These are phyloP conservation scores for Hemileccinum rubropunctum DNA, from an alignment of 768 basidiomycete species.

Conservation along the genomic window DNA sequence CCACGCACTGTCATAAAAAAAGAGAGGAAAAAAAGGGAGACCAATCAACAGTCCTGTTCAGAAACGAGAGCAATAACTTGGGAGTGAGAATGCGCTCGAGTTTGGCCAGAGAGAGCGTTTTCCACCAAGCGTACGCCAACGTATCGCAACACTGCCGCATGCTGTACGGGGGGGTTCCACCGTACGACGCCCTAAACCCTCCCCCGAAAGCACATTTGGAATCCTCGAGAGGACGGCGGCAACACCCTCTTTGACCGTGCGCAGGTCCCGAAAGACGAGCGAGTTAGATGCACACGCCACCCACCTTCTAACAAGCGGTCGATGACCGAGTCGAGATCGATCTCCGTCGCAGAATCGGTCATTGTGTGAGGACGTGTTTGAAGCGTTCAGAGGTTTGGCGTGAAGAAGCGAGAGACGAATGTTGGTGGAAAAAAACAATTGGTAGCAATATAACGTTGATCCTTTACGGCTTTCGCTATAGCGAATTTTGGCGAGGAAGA, in stretches of 20 bases:
- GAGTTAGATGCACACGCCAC: conserved; percentile 36
- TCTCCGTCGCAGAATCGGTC: conserved; percentile 85
- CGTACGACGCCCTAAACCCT: conserved; percentile 11
- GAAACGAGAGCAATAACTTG: neutral
- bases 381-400: conserved; percentile 16
- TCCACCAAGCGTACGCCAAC: conserved; percentile 7
- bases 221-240: conserved; percentile 1
- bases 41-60: conserved; percentile 17
- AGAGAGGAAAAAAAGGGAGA: conserved; percentile 13
- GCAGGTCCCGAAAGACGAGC: conserved; percentile 14
- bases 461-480: conserved; percentile 18
- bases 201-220: neutral
- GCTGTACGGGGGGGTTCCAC: conserved; percentile 3
- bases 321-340: conserved; percentile 99
- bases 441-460: conserved; percentile 15
- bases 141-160: conserved; percentile 18
- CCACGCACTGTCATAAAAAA: conserved; percentile 72
- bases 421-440: conserved; percentile 27
- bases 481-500: conserved; percentile 17
- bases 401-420: conserved; percentile 12
- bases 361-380: conserved; percentile 37
- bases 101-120: neutral
- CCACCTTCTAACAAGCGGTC: conserved; percentile 97
- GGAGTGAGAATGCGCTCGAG: neutral
- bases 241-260: conserved; percentile 1